Conservation (phyloP, 371 early-diverging fungal species). For the Mortierella sp. region DNA sequence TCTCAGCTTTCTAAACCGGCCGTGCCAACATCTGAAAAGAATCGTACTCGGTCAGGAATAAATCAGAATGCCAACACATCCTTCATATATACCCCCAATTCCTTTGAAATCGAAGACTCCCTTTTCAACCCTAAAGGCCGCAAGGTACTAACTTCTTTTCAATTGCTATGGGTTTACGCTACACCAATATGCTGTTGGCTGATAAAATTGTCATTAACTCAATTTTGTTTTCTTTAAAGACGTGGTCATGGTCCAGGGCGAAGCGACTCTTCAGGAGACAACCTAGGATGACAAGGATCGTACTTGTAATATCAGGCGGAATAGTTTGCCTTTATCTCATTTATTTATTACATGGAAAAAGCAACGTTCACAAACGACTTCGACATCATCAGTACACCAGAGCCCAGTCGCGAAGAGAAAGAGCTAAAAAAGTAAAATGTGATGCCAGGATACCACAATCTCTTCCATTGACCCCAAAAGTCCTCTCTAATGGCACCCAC, state of each 20-base stretch:
- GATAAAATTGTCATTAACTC: background rate
- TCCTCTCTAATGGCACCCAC: slow-evolving; percentile 75
- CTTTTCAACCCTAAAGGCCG: slow-evolving; percentile 22
- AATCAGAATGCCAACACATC: slow-evolving; percentile 11
- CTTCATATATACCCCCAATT: slow-evolving; percentile 10
- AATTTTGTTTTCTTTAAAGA: background rate
- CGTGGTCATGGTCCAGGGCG: slow-evolving; percentile 40
- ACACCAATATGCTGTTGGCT: too few species aligned
- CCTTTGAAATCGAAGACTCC: slow-evolving; percentile 16
- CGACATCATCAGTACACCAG: slow-evolving; percentile 2
- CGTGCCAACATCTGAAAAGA: background rate
- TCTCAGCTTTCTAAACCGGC: slow-evolving; percentile 19
- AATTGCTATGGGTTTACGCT: background rate
- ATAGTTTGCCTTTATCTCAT: slow-evolving; percentile 22
- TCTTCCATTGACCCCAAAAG: slow-evolving; percentile 30
- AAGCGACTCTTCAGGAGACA: slow-evolving; percentile 18
- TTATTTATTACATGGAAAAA: background rate
- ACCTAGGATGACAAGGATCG: slow-evolving; percentile 13
- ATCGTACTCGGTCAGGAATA: slow-evolving; percentile 8
- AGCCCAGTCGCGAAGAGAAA: slow-evolving; percentile 10
- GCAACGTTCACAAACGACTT: background rate
- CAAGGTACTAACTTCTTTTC: slow-evolving; percentile 19
- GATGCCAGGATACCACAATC: slow-evolving; percentile 19
- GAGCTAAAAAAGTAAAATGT: slow-evolving; percentile 19
- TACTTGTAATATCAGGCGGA: slow-evolving; percentile 16